Evolutionary conservation across 192 early-diverging fungal species (phyloP), one percentile per base, ranked within the genome.

Genomic region (Phlyctochytrium planicorne): DNA sequence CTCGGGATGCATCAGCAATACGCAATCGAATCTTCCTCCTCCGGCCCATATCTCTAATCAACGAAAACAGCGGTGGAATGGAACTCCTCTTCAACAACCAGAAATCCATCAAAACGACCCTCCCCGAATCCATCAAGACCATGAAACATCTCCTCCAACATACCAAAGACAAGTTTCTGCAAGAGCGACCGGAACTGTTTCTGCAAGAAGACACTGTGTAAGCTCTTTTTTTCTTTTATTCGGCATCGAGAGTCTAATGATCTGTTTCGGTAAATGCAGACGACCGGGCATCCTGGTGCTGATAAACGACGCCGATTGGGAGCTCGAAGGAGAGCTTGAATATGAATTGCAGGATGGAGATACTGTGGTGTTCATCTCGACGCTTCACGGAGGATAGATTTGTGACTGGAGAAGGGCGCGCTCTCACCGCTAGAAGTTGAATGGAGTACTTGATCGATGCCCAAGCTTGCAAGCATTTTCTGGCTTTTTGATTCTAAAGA

Each of bases 221-320:
- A 70, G 88, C 75, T 6, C n/a, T 23, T 29, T 59, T 27, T 55
- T 50, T n/a, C 55, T 36, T 60, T 2, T 56, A 34, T 40, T 50
- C 35, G 63, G n/a, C 23, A 25, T 32, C 20, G 40, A 14, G 40
- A 47, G 20, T 6, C 27, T 34, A 1, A 72, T 35, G 60, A 34
- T 66, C 34, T 2, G 30, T 23, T 10, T 10, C 3, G 4, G 23
- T 57, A 33, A 60, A 68, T 36, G 27, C 74, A 94, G 91, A n/a
- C 89, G 94, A 3, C 91, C 96, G 0, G 97, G 97, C 2, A 94
- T 97, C 37, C 78, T 99, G 12, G 95, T 98, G 14, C 81, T 99
- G 33, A 88, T 99, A 35, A 99, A 99, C 68, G 92, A 93, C 36
- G 81, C 84, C 1, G 97, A 99, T 70, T 99, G 96, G 96, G 97